Evolutionary conservation across 257 asterid species (phyloP), one percentile per base, ranked within the genome.

Genomic region (Fraxinus cuspidata): DNA sequence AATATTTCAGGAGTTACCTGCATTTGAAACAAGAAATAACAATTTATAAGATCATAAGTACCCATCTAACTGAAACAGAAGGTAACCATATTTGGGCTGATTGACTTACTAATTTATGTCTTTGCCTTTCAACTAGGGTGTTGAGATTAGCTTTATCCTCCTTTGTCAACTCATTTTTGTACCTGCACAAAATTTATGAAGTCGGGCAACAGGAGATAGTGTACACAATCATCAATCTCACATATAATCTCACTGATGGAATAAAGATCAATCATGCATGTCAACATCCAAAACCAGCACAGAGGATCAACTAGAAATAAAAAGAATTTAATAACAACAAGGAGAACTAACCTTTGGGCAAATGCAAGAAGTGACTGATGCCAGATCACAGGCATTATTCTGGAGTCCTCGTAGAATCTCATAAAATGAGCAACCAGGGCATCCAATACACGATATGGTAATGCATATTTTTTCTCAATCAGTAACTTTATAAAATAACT

Each of bases 321-420:
- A 51, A 47, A 71, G 72, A 65, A 66, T 63, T 63, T 70, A 21
- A 73, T 15, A 15, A 75, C 66, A 25, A 72, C 21, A 44, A 73
- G 31, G 37, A 74, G 71, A 73, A 78, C 91, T 29, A 90, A 90
- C 98, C 97, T 93, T 83, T 93, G 97, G 34, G 87, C 96, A 85
- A 96, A 90, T 80, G 96, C 97, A 77, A 96, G 98, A 77, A 96
- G 98, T 65, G 98, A 96, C 79, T 89, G 97, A 79, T 95, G 99
- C 98, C 99, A 95, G 79, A 95, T 93, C 76, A 93, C 98, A 60
- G 97, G 99, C 99, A 96, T 96, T 84, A 84, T 78, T 79, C 96
- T 90, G 13, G 94, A 80, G 35, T 95, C 98, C 9, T 87, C 92
- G 15, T 77, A 80, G 87, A 90, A 93, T 83, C 40, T 90, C 99